A percentile compares a stretch with the other conserved stretches of the same genome.
phyloP scores from a whole-genome alignment of 805 yeast species.

The Pichia thaimueangensis region DNA sequence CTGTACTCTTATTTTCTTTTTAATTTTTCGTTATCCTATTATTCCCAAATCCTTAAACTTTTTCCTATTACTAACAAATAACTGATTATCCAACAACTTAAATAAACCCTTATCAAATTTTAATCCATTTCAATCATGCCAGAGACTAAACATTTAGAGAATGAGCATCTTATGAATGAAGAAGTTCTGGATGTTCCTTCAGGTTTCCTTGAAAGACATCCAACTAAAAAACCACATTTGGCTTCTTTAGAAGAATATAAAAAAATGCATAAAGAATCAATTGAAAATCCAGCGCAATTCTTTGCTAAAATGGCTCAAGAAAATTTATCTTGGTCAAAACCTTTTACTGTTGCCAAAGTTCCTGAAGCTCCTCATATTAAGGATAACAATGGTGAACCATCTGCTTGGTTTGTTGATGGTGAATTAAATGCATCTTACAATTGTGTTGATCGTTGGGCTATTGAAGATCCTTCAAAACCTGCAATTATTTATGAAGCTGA shows the following conservation, averaged over 20 bases:
- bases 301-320: conserved; percentile 49
- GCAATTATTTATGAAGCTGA: conserved; percentile 82
- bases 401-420: conserved; percentile 77
- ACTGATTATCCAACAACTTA: no score
- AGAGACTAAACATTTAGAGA: conserved; percentile 26
- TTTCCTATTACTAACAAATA: no score
- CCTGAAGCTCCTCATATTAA: conserved; percentile 37
- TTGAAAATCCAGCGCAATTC: conserved; percentile 47
- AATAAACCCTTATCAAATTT: no score
- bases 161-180: conserved; percentile 30
- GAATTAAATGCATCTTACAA: conserved; percentile 75
- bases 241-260: conserved; percentile 45
- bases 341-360: conserved; percentile 41
- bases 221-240: conserved; percentile 40
- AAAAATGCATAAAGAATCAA: conserved; percentile 45
- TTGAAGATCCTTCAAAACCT: conserved; percentile 59
- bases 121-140: no score
- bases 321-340: conserved; percentile 45
- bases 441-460: conserved; percentile 79
- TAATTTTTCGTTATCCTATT: no score
- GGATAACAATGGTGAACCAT: conserved; percentile 43
- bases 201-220: conserved; percentile 36
- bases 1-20: no score
- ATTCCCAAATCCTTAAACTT: no score
- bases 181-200: conserved; percentile 26